Conservation (phyloP, 2,329 filamentous ascomycete genomes). For the Ophiocordyceps sinensis region DNA sequence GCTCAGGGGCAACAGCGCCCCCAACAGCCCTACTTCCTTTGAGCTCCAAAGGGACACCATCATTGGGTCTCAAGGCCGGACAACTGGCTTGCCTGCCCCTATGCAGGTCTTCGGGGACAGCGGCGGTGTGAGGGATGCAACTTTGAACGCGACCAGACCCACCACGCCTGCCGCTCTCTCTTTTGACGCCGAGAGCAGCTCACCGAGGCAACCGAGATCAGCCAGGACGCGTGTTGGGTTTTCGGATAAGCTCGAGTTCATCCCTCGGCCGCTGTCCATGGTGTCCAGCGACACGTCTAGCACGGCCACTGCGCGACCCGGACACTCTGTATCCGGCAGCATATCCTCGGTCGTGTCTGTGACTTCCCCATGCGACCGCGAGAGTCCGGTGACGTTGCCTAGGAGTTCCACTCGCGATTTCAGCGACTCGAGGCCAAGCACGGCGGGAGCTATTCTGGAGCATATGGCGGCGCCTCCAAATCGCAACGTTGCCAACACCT, state of each 20-base stretch:
- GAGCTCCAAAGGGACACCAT: conserved; percentile 10
- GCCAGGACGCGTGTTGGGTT: conserved; percentile 61
- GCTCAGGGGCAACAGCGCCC: conserved; percentile 46
- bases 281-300: conserved; percentile 76
- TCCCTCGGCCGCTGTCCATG: conserved; percentile 67
- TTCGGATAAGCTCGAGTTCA: conserved; percentile 71
- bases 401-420: conserved; percentile 25
- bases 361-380: conserved; percentile 27
- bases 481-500: conserved; percentile 10
- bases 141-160: not conserved
- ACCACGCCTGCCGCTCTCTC: conserved; percentile 1
- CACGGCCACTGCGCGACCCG: conserved; percentile 53
- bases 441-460: conserved; percentile 56
- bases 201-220: conserved; percentile 15
- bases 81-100: conserved; percentile 8
- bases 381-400: conserved; percentile 20
- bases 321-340: conserved; percentile 64
- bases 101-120: not conserved
- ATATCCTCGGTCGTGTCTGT: conserved; percentile 64
- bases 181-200: conserved; percentile 4
- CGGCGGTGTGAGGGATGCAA: not conserved
- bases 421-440: conserved; percentile 47
- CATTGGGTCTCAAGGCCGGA: no score
- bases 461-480: conserved; percentile 12
- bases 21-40: conserved; percentile 42